Evolutionary conservation across 208 protist genomes (phyloP), one percentile per base, ranked within the genome.

Genomic region (Acanthamoeba pearcei): DNA sequence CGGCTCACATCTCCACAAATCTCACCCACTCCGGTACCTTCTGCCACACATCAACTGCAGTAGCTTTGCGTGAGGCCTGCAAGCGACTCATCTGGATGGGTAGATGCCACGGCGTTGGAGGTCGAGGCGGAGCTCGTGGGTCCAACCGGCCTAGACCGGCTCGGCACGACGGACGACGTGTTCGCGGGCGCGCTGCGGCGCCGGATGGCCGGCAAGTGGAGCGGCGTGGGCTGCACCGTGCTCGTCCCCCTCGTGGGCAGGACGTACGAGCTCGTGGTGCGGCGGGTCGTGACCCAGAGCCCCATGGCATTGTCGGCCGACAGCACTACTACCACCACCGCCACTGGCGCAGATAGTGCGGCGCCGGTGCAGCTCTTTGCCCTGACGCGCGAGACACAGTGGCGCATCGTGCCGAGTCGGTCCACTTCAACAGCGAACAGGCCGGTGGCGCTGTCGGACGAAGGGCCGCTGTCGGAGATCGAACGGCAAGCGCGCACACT

Each of bases 171-270:
- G 1, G 22, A 64, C 19, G 51, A 64, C 29, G 29, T 42, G 29
- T 88, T 88, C 4, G n/a, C 27, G 22, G 49, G 49, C 22, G 78
- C 78, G 13, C 78, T 85, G 46, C 38, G 78, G 46, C 17, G 80
- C 24, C 46, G 80, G 0, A 32, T 88, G 80, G 80, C 80, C 49
- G 80, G 80, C 80, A 88, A 88, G 80, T 64, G 80, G 80, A 42
- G 24, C 51, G 46, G 49, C 49, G 49, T 38, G 49, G 80, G 80
- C 80, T 88, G 80, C 80, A 62, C 78, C 12, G 27, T 86, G 22
- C 78, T 86, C 49, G 78, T 86, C 15, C 32, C 78, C 49, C 9
- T 86, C 51, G 19, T 86, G 12, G 78, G 78, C 51, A 57, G 49
- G 10, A 86, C 78, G 51, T 27, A 86, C 17, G 42, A 17, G 24